These are phyloP conservation scores for Cadophora sp. DNA, from an alignment of 2,329 filamentous ascomycete genomes.

Conservation along the genomic window DNA sequence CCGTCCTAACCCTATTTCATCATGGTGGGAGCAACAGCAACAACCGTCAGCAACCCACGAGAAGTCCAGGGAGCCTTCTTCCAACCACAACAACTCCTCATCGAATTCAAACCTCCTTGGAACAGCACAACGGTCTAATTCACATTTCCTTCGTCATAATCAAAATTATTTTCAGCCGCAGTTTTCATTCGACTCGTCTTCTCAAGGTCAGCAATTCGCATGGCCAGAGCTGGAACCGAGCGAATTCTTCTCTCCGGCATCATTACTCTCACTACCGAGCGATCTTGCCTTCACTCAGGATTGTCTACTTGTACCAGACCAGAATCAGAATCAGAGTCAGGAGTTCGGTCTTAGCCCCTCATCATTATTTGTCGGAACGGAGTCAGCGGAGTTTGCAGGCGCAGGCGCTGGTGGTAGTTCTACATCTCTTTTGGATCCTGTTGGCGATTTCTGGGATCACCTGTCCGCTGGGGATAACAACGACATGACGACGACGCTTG, in stretches of 20 bases:
- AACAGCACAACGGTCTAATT: constrained; percentile 17
- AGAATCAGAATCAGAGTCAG: not conserved
- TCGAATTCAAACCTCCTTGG: constrained; percentile 21
- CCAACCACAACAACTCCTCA: constrained; percentile 15
- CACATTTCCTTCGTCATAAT: constrained; percentile 2
- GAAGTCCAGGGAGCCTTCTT: constrained; percentile 9
- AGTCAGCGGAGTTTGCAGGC: constrained; percentile 5
- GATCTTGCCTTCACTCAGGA: constrained; percentile 1
- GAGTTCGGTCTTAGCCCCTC: not conserved
- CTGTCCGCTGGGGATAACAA: constrained; percentile 10
- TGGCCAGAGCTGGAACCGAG: constrained; percentile 15
- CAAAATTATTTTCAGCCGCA: not conserved
- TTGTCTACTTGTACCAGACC: not conserved
- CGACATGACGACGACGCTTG: constrained; percentile 9
- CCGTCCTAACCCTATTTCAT: constrained; percentile 21
- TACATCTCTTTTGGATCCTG: constrained; percentile 1
- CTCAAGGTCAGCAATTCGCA: not conserved
- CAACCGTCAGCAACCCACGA: constrained; percentile 2
- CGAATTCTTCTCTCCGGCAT: not conserved
- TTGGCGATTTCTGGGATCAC: constrained; percentile 18
- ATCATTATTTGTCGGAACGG: not conserved
- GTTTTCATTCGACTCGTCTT: constrained; percentile 10
- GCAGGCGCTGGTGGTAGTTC: not conserved
- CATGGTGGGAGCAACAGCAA: constrained; percentile 17
- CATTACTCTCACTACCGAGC: constrained; percentile 6